Evolutionary conservation across 805 yeast genomes (phyloP), one percentile per base, ranked within the genome.

Genomic region (Yarrowia deformans): DNA sequence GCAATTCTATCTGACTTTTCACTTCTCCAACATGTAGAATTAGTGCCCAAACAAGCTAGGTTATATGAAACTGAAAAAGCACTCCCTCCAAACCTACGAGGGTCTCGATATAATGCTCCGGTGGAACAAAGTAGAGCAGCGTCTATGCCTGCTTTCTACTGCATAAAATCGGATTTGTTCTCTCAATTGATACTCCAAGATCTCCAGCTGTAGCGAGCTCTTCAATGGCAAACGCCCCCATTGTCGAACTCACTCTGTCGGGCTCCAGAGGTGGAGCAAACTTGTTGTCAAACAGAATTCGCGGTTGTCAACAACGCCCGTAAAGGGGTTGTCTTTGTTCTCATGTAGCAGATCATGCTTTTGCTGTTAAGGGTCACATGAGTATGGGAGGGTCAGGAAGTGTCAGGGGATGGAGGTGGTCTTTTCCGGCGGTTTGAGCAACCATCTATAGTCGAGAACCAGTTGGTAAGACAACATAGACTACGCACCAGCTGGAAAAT

Each of bases 1-100:
- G 23, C 29, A 49, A 32, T 16, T 10, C 39, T 32, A 19, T 49
- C 19, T 32, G 16, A 12, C 16, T 46, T 46, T 46, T 19, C 9
- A 46, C 10, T 49, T 32, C 14, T 16, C 37, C 14, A 12, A 3
- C 9, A 13, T 49, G 18, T 23, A 16, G 8, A 49, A 32, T 49
- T 49, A 50, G 56, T n/a, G 29, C 40, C 10, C 56, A 35, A 50
- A 18, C 56, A 50, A 50, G 56, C 40, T 50, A 50, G 29, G 42
- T 54, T 54, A 54, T 34, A 54, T 54, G 60, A 54, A 54, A 54
- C 60, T 54, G 60, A 54, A 54, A 54, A 19, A 35, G 60, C 34
- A 9, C 14, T 37, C 39, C 8, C 35, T 34, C 19, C 37, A 23
- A 39, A 39, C 45, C 60, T 54, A 37, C 60, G 12, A n/a, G 14